These are phyloP conservation scores for Serendipita sp. DNA, from an alignment of 768 basidiomycete genomes.

Conservation along the genomic window DNA sequence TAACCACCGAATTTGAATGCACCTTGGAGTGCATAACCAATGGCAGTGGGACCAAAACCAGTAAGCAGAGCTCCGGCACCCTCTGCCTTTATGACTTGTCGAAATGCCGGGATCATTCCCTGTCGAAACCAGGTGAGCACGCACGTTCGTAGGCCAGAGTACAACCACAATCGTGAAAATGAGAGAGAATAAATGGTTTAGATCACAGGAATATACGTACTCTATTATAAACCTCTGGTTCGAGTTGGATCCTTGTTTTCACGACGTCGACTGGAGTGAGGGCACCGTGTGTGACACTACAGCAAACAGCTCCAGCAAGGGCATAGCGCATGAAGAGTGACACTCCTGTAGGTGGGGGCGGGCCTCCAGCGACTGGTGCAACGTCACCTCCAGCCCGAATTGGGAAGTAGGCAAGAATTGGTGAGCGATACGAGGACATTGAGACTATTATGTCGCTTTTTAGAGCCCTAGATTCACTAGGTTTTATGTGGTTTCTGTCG, in stretches of 20 bases:
- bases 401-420: conserved; percentile 7
- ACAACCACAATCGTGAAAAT: not conserved
- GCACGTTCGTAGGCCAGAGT: not conserved
- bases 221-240: conserved; percentile 20
- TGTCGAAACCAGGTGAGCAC: conserved; percentile 9
- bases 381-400: not conserved
- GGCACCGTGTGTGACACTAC: conserved; percentile 16
- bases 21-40: conserved; percentile 91
- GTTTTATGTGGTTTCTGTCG: not conserved
- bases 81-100: conserved; percentile 58
- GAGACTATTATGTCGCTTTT: not conserved
- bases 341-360: conserved; percentile 12
- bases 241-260: conserved; percentile 20
- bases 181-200: not conserved
- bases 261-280: conserved; percentile 21
- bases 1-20: conserved; percentile 99
- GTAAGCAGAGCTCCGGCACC: conserved; percentile 82
- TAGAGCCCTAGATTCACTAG: not conserved
- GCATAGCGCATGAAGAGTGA: conserved; percentile 16
- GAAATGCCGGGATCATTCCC: conserved; percentile 44
- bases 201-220: conserved; percentile 8
- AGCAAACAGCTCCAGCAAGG: conserved; percentile 17
- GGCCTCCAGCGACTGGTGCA: conserved; percentile 2
- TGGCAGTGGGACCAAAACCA: conserved; percentile 80
- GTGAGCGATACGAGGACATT: conserved; percentile 6